Evolutionary conservation across 2,329 filamentous ascomycete genomes (phyloP), one percentile per base, ranked within the genome.

Genomic region (Verticillium klebahnii): DNA sequence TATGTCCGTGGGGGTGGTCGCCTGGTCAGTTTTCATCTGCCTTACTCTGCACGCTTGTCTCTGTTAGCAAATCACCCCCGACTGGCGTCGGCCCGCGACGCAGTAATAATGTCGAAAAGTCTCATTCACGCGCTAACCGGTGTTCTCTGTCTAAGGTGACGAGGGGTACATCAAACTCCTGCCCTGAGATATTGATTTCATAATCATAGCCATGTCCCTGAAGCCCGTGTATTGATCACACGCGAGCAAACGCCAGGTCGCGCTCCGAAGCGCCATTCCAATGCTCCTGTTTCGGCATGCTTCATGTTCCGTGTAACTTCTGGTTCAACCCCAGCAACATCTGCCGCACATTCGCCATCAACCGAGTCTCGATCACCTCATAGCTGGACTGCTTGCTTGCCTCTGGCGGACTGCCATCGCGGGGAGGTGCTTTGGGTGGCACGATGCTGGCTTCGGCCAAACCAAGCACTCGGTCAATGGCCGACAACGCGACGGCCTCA

Each of bases 401-500:
- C 32, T 66, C 64, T 31, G 64, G 50, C 32, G 64, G 60, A 25
- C 61, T 60, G 37, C 70, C 70, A 7, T 65, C 67, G 25, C 67
- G 63, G 17, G 69, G 61, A 8, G 56, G 57, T 5, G 65, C 69
- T 5, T 69, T 67, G 5, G 72, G 73, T 2, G 74, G 70, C 23
- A 77, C 70, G 31, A 78, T 76, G 64, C 78, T 82, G 5, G 74
- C 73, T 37, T 78, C 74, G 3, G 79, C 76, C 19, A 84, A 74
- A 2, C 80, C 81, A 7, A 84, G 71, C 2, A 80, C 79, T 25
- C 80, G 80, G 64, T 83, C 78, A 56, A 83, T 80, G 14, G 81
- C 80, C 2, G 80, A 83, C 36, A 84, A 69, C 0, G 82, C 73
- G 37, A 84, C 72, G 12, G 76, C 75, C 65, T 83, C 80, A 14